Evolutionary conservation across 345 rosid species (phyloP).

Genomic region (Garcia nutans): DNA sequence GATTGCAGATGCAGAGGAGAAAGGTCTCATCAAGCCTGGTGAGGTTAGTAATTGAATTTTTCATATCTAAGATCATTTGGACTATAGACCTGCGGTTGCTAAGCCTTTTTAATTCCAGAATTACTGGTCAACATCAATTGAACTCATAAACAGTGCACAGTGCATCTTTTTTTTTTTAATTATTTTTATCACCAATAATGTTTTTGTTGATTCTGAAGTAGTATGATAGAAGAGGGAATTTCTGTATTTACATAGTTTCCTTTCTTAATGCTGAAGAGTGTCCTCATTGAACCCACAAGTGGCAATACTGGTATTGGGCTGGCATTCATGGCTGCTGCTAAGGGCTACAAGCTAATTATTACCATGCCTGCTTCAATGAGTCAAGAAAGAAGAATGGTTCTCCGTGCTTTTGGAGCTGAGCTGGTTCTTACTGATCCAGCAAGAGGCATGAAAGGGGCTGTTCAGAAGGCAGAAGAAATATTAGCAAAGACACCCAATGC

Average conservation of each 20-base stretch:
- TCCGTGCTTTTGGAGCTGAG: slow-evolving; percentile 77
- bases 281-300: slow-evolving; percentile 71
- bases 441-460: slow-evolving; percentile 66
- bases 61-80: neutral
- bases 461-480: slow-evolving; percentile 70
- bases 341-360: slow-evolving; percentile 65
- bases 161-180: too few species aligned
- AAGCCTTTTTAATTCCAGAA: neutral
- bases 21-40: slow-evolving; percentile 59
- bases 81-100: neutral
- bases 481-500: slow-evolving; percentile 55
- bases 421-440: slow-evolving; percentile 70
- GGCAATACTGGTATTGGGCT: slow-evolving; percentile 72
- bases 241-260: slow-evolving; percentile 12
- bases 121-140: neutral
- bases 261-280: slow-evolving; percentile 44
- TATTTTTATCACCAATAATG: neutral
- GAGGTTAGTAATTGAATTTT: slow-evolving; percentile 48
- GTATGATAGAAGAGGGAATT: neutral
- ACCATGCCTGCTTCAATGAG: slow-evolving; percentile 86
- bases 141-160: neutral
- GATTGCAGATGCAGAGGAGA: slow-evolving; percentile 76
- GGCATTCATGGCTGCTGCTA: slow-evolving; percentile 78
- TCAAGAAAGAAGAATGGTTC: slow-evolving; percentile 80
- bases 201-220: slow-evolving; percentile 1